These are phyloP conservation scores for Lachancea kluyveri DNA, from an alignment of 805 yeast species.

Conservation along the genomic window DNA sequence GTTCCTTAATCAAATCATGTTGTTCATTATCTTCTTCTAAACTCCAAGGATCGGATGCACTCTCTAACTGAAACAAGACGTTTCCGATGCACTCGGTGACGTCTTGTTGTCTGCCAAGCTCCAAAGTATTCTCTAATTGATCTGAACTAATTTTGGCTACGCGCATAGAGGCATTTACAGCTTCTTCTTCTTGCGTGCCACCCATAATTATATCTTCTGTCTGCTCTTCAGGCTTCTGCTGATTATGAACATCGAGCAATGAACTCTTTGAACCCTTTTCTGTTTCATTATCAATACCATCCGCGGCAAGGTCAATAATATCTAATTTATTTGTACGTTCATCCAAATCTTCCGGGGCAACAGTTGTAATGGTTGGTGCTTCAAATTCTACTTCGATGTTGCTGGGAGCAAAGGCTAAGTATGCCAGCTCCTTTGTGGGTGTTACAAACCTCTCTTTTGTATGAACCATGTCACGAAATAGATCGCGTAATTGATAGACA, in stretches of 20 bases:
- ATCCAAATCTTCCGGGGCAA: not conserved
- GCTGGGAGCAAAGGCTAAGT: slow-evolving; percentile 74
- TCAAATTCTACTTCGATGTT: slow-evolving; percentile 60
- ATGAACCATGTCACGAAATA: slow-evolving; percentile 66
- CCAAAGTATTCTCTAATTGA: slow-evolving; percentile 68
- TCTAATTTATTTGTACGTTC: slow-evolving; percentile 1
- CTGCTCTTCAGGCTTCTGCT: slow-evolving; percentile 1
- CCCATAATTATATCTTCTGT: slow-evolving; percentile 1
- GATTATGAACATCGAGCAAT: no score
- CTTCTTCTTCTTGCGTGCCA: slow-evolving; percentile 11
- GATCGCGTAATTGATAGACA: slow-evolving; percentile 59
- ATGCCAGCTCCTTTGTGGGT: slow-evolving; percentile 81
- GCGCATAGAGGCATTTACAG: slow-evolving; percentile 18
- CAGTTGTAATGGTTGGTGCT: slow-evolving; percentile 15
- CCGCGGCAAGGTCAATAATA: slow-evolving; percentile 5
- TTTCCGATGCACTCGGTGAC: slow-evolving; percentile 96
- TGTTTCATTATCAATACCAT: not conserved
- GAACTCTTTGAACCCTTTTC: no score
- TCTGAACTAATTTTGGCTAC: slow-evolving; percentile 40
- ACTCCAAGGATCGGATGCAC: slow-evolving; percentile 65
- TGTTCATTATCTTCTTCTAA: slow-evolving; percentile 77
- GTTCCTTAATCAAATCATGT: slow-evolving; percentile 65
- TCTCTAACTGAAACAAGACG: slow-evolving; percentile 84
- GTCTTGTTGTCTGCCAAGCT: slow-evolving; percentile 90
- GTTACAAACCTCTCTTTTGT: slow-evolving; percentile 59